Base-by-base conservation (phyloP, 495 filamentous ascomycete genomes). In the Opeltia flavorubescens region DNA sequence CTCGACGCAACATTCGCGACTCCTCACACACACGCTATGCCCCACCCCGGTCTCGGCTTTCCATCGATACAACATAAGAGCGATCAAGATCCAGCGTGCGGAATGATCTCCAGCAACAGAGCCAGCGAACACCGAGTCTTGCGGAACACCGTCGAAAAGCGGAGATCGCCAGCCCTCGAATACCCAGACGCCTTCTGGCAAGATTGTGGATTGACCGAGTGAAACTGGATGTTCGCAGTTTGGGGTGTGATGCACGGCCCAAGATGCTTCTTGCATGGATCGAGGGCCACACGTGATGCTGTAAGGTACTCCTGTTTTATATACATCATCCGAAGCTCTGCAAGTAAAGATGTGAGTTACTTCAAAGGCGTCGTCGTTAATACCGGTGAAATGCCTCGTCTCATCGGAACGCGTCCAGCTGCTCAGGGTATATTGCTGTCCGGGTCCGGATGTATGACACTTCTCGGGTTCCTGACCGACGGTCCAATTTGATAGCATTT, bases 201-300 rank as follows among this genome's bases (percentile, higher is more conserved):
- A 21, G 9, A 21, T 35, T 5, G 20, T 31, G 7, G 4, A 15
- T 23, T 46, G 44, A 8, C 44, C 44, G 11, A 33, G 27, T 3
- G 25, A 11, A 46, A 29, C 26, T 8, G 29, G 27, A 35, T 46
- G 44, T 12, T 34, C 44, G 18, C 44, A 46, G n/a, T 27, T 17
- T n/a, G 44, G 44, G 3, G 35, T 13, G 21, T 35, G 30, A 8
- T 34, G 13, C 1, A 35, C 27, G 7, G 21, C 21, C 44, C 44
- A 46, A 46, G 9, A 35, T 8, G 29, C 23, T 24, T 46, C 44
- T 35, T 46, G 44, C 44, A 46, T 31, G 30, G n/a, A 9, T 11
- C 44, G 44, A 24, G 35, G 35, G 2, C 44, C 44, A 12, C 21
- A 6, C 9, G 25, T 18, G 21, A 46, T 17, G 20, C 24, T 23